Evolutionary conservation across 257 asterid species (phyloP).

Genomic region (Solanum tarijense): DNA sequence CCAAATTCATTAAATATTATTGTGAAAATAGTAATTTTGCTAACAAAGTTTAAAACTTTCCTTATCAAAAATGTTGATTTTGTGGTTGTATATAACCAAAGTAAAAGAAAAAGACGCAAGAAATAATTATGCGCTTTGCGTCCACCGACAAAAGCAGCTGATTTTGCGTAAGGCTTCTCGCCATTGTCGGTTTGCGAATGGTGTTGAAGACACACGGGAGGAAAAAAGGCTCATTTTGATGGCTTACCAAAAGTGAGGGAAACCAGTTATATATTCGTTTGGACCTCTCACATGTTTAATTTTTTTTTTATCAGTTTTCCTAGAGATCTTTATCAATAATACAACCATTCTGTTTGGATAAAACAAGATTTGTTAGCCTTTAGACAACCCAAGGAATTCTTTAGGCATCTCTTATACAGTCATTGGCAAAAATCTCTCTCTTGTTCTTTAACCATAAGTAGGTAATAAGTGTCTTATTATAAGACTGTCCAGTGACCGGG

Average conservation of each 20-base stretch:
- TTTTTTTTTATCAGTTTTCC: fast-evolving
- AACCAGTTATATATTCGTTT: background rate
- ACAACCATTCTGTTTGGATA: fast-evolving
- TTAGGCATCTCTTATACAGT: background rate
- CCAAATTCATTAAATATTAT: background rate
- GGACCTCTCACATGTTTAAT: background rate
- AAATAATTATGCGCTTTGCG: background rate
- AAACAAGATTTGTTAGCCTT: background rate
- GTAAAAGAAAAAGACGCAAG: background rate
- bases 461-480: background rate
- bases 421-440: background rate
- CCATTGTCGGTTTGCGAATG: background rate
- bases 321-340: background rate
- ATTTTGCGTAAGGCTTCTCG: background rate
- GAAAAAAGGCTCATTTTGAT: background rate
- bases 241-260: background rate
- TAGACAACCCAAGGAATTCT: background rate
- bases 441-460: background rate
- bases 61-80: background rate
- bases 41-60: background rate
- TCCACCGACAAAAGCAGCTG: background rate
- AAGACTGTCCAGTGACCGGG: background rate
- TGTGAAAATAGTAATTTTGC: background rate
- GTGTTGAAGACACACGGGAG: background rate
- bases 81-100: background rate